Conservation (phyloP, 352 stramenopile genomes). For the Phytopythium cucurbitacearum region DNA sequence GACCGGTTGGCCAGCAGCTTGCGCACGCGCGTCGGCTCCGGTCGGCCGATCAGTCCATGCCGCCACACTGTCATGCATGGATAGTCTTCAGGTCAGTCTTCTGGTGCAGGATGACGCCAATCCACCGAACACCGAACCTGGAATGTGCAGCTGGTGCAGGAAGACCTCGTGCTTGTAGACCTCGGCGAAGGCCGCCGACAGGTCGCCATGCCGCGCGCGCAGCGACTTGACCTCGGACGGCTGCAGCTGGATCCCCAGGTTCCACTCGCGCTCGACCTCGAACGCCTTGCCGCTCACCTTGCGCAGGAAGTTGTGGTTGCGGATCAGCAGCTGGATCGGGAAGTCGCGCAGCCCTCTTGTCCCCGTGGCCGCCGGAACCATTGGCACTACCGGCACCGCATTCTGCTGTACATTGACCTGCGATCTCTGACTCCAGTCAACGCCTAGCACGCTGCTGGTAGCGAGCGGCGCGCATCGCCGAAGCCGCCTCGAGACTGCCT, state of each 20-base stretch:
- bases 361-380: slow-evolving; percentile 4
- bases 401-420: too few species aligned
- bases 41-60: slow-evolving; percentile 66
- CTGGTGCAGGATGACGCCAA: background rate
- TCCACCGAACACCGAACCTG: slow-evolving; percentile 23
- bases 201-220: slow-evolving; percentile 53
- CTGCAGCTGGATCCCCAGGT: slow-evolving; percentile 61
- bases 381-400: background rate
- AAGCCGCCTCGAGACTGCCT: too few species aligned
- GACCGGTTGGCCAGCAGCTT: slow-evolving; percentile 73
- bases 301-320: slow-evolving; percentile 64
- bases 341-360: slow-evolving; percentile 44
- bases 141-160: slow-evolving; percentile 75
- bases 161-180: slow-evolving; percentile 76
- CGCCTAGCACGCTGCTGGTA: too few species aligned
- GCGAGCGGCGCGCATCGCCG: too few species aligned
- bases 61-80: slow-evolving; percentile 47
- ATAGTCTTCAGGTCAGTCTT: slow-evolving; percentile 7
- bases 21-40: slow-evolving; percentile 59
- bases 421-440: too few species aligned
- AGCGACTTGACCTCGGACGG: slow-evolving; percentile 80
- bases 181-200: slow-evolving; percentile 70
- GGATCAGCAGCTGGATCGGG: slow-evolving; percentile 52
- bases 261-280: slow-evolving; percentile 74
- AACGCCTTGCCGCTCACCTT: slow-evolving; percentile 37